phyloP scores from a whole-genome alignment of 441 rosid species.

The Populus hybrid region DNA sequence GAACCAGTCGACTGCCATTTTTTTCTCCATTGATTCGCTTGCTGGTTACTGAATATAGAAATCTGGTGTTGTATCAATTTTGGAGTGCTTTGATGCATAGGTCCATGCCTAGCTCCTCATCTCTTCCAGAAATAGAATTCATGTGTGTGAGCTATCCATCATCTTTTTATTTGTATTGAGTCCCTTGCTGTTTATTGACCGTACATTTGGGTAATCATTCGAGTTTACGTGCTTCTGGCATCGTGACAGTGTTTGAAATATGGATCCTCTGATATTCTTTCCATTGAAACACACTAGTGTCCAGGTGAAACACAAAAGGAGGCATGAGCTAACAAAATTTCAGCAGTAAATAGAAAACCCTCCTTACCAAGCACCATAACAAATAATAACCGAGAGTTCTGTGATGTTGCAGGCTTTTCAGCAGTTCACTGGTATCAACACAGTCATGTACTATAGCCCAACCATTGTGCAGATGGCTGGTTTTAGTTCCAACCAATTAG shows the following conservation, averaged over 20 bases:
- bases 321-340: neutral
- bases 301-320: neutral
- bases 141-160: too few relatives aligned
- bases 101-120: too few relatives aligned
- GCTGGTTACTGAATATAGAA: too few relatives aligned
- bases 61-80: too few relatives aligned
- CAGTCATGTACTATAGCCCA: slow-evolving; percentile 94
- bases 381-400: neutral
- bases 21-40: too few relatives aligned
- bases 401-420: slow-evolving; percentile 74
- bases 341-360: neutral
- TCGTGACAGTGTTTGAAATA: too few relatives aligned
- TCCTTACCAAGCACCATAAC: neutral
- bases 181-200: neutral
- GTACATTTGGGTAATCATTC: neutral
- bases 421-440: slow-evolving; percentile 87
- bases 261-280: neutral
- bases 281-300: neutral
- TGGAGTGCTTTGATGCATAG: too few relatives aligned
- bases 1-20: too few relatives aligned
- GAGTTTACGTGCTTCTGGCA: neutral
- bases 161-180: too few relatives aligned
- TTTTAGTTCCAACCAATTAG: slow-evolving; percentile 72
- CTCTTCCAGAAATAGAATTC: too few relatives aligned
- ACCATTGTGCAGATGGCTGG: slow-evolving; percentile 96